Percentiles rank a stretch among this genome's conserved stretches.
phyloP scores from a whole-genome alignment of 1,139 yeast genomes.

The Scheffersomyces insectosa region DNA sequence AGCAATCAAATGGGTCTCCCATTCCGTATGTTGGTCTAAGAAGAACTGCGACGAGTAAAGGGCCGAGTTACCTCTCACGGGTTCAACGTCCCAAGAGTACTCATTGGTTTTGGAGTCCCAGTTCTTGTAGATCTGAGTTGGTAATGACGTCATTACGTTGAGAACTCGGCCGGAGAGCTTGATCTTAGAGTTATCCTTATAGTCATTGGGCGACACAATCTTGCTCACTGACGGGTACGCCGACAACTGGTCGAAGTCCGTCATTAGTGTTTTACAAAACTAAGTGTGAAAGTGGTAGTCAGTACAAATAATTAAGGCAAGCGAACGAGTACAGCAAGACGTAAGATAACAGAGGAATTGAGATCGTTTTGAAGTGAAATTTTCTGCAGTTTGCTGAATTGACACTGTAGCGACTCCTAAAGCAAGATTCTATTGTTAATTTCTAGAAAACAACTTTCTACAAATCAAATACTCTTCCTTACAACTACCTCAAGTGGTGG shows the following conservation, averaged over 20 bases:
- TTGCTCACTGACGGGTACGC: slow-evolving; percentile 27
- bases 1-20: slow-evolving; percentile 88
- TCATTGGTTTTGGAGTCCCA: slow-evolving; percentile 25
- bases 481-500: no score
- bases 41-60: slow-evolving; percentile 72
- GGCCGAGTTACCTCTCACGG: slow-evolving; percentile 83
- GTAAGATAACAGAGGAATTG: slow-evolving; percentile 1
- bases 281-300: no score
- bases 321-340: slow-evolving; percentile 1
- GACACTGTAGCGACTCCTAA: no score
- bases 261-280: slow-evolving; percentile 1
- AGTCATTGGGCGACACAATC: slow-evolving; percentile 34
- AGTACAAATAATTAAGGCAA: slow-evolving; percentile 1
- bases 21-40: slow-evolving; percentile 64
- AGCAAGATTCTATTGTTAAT: no score
- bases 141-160: slow-evolving; percentile 68
- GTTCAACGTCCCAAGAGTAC: slow-evolving; percentile 53
- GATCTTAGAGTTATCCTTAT: slow-evolving; percentile 24
- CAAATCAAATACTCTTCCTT: no score
- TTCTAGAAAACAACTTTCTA: no score
- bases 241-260: slow-evolving; percentile 15
- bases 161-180: slow-evolving; percentile 64
- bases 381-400: no score
- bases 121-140: slow-evolving; percentile 56
- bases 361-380: neutral